Percentiles rank a stretch among this genome's conserved stretches.
Evolutionary conservation across 1,284 basidiomycete genomes (phyloP).

Genomic region (Cutaneotrichosporon cavernicola): DNA sequence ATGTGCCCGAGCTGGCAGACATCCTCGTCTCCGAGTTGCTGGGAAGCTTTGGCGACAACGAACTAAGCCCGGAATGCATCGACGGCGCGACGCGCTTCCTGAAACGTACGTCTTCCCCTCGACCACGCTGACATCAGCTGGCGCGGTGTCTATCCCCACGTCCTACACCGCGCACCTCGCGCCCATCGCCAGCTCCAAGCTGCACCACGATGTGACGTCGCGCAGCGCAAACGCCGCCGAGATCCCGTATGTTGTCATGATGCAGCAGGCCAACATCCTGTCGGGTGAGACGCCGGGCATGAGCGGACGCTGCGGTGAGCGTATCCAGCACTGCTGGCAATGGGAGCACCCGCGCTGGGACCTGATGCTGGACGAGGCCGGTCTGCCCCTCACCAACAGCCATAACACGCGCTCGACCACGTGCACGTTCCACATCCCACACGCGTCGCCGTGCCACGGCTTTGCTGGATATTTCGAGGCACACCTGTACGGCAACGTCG

Average conservation of each 20-base stretch:
- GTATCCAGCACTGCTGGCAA: conserved; percentile 94
- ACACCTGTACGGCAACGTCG: conserved; percentile 81
- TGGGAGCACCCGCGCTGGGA: conserved; percentile 90
- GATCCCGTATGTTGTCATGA: conserved; percentile 98
- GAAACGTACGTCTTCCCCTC: conserved; percentile 63
- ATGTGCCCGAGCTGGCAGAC: conserved; percentile 80
- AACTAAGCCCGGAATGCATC: conserved; percentile 94
- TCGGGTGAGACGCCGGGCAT: conserved; percentile 63
- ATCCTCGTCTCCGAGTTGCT: conserved; percentile 94
- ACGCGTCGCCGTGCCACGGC: conserved; percentile 94
- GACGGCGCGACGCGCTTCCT: conserved; percentile 92
- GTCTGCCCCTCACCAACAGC: conserved; percentile 78
- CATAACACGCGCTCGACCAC: conserved; percentile 80
- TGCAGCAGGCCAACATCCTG: conserved; percentile 84
- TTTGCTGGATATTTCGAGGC: conserved; percentile 98
- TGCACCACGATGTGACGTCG: conserved; percentile 69
- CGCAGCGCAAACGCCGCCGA: conserved; percentile 65
- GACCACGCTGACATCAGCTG: conserved; percentile 57
- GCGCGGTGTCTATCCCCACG: conserved; percentile 92
- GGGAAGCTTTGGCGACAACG: conserved; percentile 98
- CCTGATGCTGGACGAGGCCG: conserved; percentile 67
- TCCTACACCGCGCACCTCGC: conserved; percentile 94
- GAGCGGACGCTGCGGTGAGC: conserved; percentile 68
- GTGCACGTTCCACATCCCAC: conserved; percentile 86
- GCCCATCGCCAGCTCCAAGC: conserved; percentile 86